Conservation (phyloP, 148 eudicot genomes). For the Bassia scoparia region DNA sequence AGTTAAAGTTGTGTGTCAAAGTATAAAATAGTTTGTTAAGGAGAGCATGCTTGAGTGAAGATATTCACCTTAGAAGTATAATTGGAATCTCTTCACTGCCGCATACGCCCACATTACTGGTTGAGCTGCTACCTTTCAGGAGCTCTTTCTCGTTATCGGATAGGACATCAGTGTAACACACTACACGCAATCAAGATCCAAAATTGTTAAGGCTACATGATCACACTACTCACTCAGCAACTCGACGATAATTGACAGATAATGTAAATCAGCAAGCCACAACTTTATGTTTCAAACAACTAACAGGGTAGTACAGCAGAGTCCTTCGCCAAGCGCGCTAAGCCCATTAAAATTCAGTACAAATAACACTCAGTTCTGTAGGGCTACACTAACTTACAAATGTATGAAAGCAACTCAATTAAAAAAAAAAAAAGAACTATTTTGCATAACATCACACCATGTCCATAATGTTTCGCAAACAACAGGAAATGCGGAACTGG, state of each 20-base stretch:
- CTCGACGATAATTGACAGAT: not conserved
- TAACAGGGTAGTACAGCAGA: not conserved
- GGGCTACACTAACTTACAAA: not conserved
- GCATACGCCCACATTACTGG: conserved; percentile 90
- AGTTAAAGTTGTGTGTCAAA: not conserved
- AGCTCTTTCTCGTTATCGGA: conserved; percentile 56
- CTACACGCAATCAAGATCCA: conserved; percentile 39
- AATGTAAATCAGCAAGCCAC: not conserved
- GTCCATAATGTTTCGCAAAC: no score
- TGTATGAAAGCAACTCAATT: not conserved
- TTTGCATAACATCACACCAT: not conserved
- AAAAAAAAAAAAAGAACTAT: not conserved
- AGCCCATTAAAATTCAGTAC: not conserved
- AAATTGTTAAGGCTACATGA: not conserved
- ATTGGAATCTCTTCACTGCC: conserved; percentile 87
- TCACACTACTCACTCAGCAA: not conserved
- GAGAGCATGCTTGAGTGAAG: not conserved
- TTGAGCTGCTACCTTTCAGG: conserved; percentile 71
- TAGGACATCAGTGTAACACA: conserved; percentile 65
- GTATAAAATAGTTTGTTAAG: not conserved
- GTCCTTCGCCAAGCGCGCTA: not conserved
- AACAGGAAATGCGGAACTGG: no score
- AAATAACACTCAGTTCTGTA: not conserved
- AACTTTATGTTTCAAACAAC: not conserved
- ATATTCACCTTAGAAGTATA: conserved; percentile 73